Evolutionary conservation across 179 eudicot genomes (phyloP).

Genomic region (Silene noctiflora): DNA sequence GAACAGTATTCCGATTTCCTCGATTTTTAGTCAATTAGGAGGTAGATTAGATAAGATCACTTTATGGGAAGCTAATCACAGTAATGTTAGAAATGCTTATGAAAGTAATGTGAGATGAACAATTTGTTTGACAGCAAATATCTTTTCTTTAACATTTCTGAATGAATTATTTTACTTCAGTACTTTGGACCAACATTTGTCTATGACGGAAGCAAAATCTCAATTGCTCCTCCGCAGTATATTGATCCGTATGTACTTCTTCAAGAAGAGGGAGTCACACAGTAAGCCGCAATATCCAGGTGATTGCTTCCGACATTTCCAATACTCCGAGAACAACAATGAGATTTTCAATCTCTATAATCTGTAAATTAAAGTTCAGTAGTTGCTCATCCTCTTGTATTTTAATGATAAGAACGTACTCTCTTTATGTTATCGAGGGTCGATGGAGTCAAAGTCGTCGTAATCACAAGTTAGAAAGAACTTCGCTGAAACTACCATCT

Average conservation of each 20-base stretch:
- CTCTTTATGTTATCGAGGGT: not conserved
- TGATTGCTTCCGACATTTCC: not conserved
- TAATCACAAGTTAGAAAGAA: not conserved
- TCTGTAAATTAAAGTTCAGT: slow-evolving; percentile 9
- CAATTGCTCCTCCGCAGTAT: slow-evolving; percentile 46
- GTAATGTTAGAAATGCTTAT: not conserved
- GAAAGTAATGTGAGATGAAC: not conserved
- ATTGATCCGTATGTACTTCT: slow-evolving; percentile 67
- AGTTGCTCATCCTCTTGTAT: slow-evolving; percentile 9
- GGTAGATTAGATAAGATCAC: not conserved
- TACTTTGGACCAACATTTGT: slow-evolving; percentile 66
- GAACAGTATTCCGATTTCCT: not conserved
- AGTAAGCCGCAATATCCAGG: slow-evolving; percentile 28
- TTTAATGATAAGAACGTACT: not conserved
- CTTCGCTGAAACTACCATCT: not conserved
- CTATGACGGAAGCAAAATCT: slow-evolving; percentile 47
- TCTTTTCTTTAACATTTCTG: not conserved
- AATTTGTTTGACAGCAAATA: not conserved
- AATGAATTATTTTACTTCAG: slow-evolving; percentile 33
- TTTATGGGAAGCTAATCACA: not conserved
- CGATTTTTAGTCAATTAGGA: not conserved
- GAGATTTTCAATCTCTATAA: slow-evolving; percentile 9
- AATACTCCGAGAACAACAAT: not conserved
- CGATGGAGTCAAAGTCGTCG: not conserved
- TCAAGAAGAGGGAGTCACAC: slow-evolving; percentile 55